These are phyloP conservation scores for Globisporangium nunn DNA, from an alignment of 352 stramenopile species.

Conservation along the genomic window DNA sequence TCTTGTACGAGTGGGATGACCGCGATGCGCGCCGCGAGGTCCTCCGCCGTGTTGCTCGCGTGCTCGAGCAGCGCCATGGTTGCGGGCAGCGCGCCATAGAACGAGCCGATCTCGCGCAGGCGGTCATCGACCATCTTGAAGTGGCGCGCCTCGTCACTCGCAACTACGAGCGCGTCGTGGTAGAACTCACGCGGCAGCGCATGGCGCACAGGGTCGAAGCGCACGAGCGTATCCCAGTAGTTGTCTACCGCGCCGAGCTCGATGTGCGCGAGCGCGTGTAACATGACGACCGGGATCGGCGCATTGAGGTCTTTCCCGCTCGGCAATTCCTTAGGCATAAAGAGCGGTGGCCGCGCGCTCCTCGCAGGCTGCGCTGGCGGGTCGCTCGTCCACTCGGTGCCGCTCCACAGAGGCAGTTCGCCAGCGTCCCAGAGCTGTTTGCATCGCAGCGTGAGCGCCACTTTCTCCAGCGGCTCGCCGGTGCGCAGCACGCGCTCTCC, in stretches of 20 bases:
- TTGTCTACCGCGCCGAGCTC: constrained; percentile 84
- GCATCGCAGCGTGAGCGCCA: constrained; percentile 53
- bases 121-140: constrained; percentile 70
- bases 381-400: constrained; percentile 23
- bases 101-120: constrained; percentile 48
- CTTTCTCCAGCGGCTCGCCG: constrained; percentile 47
- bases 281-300: constrained; percentile 64
- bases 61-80: constrained; percentile 66
- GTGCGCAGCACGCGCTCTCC: constrained; percentile 49
- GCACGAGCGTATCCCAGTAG: constrained; percentile 84
- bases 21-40: constrained; percentile 63
- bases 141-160: constrained; percentile 71
- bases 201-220: constrained; percentile 53
- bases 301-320: constrained; percentile 55
- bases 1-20: constrained; percentile 82
- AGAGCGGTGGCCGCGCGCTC: constrained; percentile 32
- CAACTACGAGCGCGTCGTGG: constrained; percentile 63
- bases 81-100: constrained; percentile 61
- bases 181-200: constrained; percentile 56
- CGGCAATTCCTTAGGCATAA: constrained; percentile 68
- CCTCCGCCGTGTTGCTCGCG: constrained; percentile 56
- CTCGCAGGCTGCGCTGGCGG: constrained; percentile 46
- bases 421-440: constrained; percentile 33
- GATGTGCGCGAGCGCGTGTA: constrained; percentile 82
- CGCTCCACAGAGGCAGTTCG: constrained; percentile 30